phyloP scores from a whole-genome alignment of 805 yeast species.

The Lachancea dasiensis region DNA sequence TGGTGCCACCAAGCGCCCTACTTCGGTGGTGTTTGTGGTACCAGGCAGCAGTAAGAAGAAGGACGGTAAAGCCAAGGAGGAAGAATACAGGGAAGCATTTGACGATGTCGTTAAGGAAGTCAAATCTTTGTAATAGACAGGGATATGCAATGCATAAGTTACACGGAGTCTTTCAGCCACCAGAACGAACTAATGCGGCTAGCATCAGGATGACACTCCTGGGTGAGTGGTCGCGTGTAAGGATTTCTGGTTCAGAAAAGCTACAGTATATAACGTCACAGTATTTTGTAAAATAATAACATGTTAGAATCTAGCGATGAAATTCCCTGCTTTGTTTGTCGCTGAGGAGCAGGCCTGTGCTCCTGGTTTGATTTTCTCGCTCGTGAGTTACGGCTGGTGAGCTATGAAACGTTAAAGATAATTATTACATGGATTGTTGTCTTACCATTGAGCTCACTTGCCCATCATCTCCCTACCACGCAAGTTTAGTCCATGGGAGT shows the following conservation, averaged over 20 bases:
- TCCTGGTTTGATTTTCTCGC: too few relatives aligned
- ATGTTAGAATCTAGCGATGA: slow-evolving; percentile 1
- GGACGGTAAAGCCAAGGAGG: slow-evolving; percentile 60
- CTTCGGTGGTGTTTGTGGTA: slow-evolving; percentile 93
- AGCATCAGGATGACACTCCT: background rate
- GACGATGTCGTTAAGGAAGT: slow-evolving; percentile 96
- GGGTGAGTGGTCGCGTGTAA: too few relatives aligned
- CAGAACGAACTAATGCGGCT: too few relatives aligned
- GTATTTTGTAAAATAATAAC: slow-evolving; percentile 5
- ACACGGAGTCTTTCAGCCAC: background rate
- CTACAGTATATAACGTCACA: slow-evolving; percentile 2
- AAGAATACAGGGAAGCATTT: slow-evolving; percentile 84
- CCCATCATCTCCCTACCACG: too few relatives aligned
- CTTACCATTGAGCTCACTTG: too few relatives aligned
- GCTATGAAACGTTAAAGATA: too few relatives aligned
- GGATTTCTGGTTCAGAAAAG: slow-evolving; percentile 2
- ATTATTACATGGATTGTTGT: too few relatives aligned
- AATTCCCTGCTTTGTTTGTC: too few relatives aligned
- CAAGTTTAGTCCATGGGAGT: slow-evolving; percentile 12
- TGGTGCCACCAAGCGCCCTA: slow-evolving; percentile 98
- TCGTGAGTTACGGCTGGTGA: too few relatives aligned
- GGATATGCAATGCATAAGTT: background rate
- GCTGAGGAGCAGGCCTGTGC: too few relatives aligned
- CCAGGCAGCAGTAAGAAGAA: slow-evolving; percentile 91
- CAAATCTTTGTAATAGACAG: slow-evolving; percentile 25